Conservation (phyloP, 345 rosid genomes). For the Hirschfeldia incana region DNA sequence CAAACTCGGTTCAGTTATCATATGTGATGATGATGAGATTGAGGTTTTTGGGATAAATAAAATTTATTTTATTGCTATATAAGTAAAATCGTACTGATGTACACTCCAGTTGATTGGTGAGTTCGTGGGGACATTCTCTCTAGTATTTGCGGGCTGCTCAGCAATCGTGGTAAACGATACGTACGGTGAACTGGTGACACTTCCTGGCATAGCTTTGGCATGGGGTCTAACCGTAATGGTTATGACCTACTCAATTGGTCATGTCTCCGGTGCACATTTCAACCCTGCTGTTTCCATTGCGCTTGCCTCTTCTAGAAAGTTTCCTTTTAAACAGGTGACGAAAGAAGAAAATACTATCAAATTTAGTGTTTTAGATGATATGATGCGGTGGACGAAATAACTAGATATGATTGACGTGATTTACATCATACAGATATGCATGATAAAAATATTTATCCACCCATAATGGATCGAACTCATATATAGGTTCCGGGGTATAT, state of each 20-base stretch:
- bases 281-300: slow-evolving; percentile 59
- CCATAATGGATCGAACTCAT: background rate
- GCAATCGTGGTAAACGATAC: slow-evolving; percentile 40
- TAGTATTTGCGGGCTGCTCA: slow-evolving; percentile 46
- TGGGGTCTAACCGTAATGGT: slow-evolving; percentile 50
- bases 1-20: background rate
- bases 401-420: background rate
- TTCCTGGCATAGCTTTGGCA: slow-evolving; percentile 44
- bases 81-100: background rate
- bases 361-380: background rate
- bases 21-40: background rate
- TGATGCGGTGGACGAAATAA: background rate
- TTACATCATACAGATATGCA: background rate
- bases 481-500: slow-evolving; percentile 30
- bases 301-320: slow-evolving; percentile 37
- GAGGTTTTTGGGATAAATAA: too few relatives aligned
- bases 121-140: slow-evolving; percentile 48
- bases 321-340: slow-evolving; percentile 38
- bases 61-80: background rate
- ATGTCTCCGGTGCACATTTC: slow-evolving; percentile 58
- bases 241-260: slow-evolving; percentile 47
- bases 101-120: slow-evolving; percentile 43
- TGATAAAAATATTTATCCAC: background rate
- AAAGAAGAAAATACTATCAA: background rate
- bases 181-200: slow-evolving; percentile 31